Conservation (phyloP, 345 rosid genomes). For the Geranium brycei region DNA sequence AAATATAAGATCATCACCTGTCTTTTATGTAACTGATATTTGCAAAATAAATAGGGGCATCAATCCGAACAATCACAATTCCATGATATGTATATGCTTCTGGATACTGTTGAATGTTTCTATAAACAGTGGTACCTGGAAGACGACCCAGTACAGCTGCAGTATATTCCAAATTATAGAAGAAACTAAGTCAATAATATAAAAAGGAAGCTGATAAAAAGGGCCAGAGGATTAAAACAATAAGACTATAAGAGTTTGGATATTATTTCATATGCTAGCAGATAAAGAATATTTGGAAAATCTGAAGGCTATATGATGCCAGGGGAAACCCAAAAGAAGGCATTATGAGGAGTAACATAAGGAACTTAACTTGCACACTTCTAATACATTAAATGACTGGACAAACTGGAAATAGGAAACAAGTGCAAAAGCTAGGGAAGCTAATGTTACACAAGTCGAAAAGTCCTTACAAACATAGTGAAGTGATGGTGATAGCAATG, state of each 20-base stretch:
- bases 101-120: constrained; percentile 83
- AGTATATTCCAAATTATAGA: constrained; percentile 8
- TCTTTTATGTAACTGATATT: constrained; percentile 89
- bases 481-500: too few species aligned
- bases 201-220: neutral
- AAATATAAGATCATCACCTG: constrained; percentile 31
- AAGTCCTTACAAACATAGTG: neutral
- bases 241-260: constrained; percentile 1
- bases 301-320: neutral
- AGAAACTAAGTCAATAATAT: neutral
- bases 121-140: constrained; percentile 95
- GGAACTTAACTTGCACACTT: too few species aligned
- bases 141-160: constrained; percentile 96
- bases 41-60: constrained; percentile 94
- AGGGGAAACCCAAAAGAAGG: too few species aligned
- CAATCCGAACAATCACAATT: constrained; percentile 80
- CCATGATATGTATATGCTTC: constrained; percentile 92
- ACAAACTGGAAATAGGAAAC: too few species aligned
- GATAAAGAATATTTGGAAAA: neutral
- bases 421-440: too few species aligned
- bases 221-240: neutral
- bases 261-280: neutral
- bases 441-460: too few species aligned
- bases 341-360: too few species aligned
- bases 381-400: too few species aligned